phyloP scores from a whole-genome alignment of 345 rosid species.

The Eucalyptus pumila region DNA sequence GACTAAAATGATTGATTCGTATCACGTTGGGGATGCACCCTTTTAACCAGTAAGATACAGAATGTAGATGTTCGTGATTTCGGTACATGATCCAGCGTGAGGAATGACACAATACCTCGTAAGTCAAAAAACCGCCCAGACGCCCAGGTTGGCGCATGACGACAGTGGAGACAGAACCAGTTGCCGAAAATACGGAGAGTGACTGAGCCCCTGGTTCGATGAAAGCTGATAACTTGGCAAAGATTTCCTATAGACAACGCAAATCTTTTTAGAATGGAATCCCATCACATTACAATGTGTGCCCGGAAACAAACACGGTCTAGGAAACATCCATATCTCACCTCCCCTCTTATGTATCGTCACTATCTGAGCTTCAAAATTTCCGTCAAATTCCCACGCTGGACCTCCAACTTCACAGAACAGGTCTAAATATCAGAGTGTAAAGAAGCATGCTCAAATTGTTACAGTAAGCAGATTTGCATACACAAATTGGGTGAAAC shows the following conservation, averaged over 20 bases:
- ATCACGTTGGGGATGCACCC: not conserved
- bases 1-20: not conserved
- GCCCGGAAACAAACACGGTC: not conserved
- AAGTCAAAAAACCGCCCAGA: not conserved
- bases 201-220: not conserved
- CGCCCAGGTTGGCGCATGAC: constrained; percentile 4
- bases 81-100: not conserved
- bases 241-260: constrained; percentile 4
- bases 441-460: not conserved
- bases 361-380: constrained; percentile 13
- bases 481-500: not conserved
- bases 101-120: constrained; percentile 6
- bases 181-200: constrained; percentile 16
- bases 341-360: constrained; percentile 13
- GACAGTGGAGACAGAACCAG: constrained; percentile 15
- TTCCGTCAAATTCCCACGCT: constrained; percentile 10
- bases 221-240: not conserved
- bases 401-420: constrained; percentile 7
- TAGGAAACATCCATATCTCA: not conserved
- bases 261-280: not conserved
- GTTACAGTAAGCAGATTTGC: not conserved
- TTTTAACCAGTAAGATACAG: not conserved
- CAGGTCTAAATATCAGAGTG: not conserved
- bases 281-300: not conserved
- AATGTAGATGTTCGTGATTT: not conserved